Evolutionary conservation across 2,329 filamentous ascomycete genomes (phyloP).

Genomic region (Pseudonectria buxi): DNA sequence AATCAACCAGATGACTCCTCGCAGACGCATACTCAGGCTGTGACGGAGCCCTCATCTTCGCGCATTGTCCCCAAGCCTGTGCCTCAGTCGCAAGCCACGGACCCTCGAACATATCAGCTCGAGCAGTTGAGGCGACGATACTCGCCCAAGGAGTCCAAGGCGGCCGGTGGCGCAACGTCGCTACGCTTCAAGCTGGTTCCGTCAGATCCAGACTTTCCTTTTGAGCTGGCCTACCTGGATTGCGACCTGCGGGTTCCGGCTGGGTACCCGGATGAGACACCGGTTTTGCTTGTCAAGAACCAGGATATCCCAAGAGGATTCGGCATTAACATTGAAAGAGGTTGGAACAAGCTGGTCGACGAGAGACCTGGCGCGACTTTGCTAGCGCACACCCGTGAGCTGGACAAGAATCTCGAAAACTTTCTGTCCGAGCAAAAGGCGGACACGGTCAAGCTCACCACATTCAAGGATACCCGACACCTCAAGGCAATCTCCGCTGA

Average conservation of each 20-base stretch:
- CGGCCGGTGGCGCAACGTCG: conserved; percentile 43
- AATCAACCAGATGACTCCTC: conserved; percentile 22
- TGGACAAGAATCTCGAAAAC: conserved; percentile 66
- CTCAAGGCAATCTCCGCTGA: conserved; percentile 21
- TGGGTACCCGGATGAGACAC: conserved; percentile 52
- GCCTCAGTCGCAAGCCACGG: conserved; percentile 54
- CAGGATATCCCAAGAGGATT: conserved; percentile 64
- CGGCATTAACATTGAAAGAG: conserved; percentile 68
- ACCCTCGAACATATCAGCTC: conserved; percentile 69
- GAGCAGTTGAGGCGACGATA: conserved; percentile 66
- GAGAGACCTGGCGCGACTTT: conserved; percentile 52
- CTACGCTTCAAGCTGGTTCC: conserved; percentile 61
- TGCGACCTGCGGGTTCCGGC: conserved; percentile 61
- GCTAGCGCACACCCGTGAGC: conserved; percentile 57
- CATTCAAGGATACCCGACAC: conserved; percentile 51
- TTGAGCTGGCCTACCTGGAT: conserved; percentile 62
- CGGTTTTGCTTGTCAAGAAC: conserved; percentile 59
- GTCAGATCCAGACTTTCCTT: conserved; percentile 79
- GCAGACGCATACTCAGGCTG: conserved; percentile 37
- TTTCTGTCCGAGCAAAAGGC: conserved; percentile 64
- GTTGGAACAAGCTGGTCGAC: conserved; percentile 59
- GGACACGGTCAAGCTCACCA: conserved; percentile 64
- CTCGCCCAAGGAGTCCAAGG: conserved; percentile 38
- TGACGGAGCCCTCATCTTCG: conserved; percentile 35
- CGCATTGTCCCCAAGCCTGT: conserved; percentile 59